Evolutionary conservation across 139 green algal species (phyloP), one percentile per base, ranked within the genome.

Genomic region (Chlorella sp.): DNA sequence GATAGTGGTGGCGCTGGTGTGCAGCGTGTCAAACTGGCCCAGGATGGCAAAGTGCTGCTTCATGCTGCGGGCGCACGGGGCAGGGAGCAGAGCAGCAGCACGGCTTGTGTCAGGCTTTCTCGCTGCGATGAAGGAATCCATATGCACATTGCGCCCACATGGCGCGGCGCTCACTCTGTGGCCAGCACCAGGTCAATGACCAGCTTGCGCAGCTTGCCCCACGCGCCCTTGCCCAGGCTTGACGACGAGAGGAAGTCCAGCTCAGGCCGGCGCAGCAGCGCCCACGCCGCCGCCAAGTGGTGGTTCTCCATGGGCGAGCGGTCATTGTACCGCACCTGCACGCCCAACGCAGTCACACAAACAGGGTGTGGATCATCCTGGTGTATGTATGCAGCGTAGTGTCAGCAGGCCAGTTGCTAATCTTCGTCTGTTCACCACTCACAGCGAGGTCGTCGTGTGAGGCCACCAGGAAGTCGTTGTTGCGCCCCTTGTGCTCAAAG

Each of bases 311-410:
- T 42, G 24, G 77, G 75, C 0, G 55, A 69, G 34, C 31, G 34
- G 67, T 86, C 80, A 59, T 86, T 86, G 76, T 86, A 86, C 3
- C 22, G n/a, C n/a, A n/a, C n/a, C n/a, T n/a, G n/a, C n/a, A n/a
- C n/a, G n/a, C n/a, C n/a, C n/a, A n/a, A n/a, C n/a, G n/a, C n/a
- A n/a, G n/a, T n/a, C n/a, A n/a, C n/a, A n/a, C n/a, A n/a, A n/a
- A n/a, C n/a, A n/a, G n/a, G n/a, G n/a, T n/a, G n/a, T n/a, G n/a
- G n/a, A n/a, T n/a, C n/a, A n/a, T n/a, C n/a, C n/a, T n/a, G n/a
- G n/a, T n/a, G n/a, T n/a, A n/a, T n/a, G n/a, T n/a, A n/a, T n/a
- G n/a, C n/a, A n/a, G n/a, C n/a, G n/a, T n/a, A n/a, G n/a, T n/a
- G n/a, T n/a, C n/a, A n/a, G n/a, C n/a, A n/a, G n/a, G n/a, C n/a